phyloP scores from a whole-genome alignment of 202 grass and related monocot species.

The Setaria italica region DNA sequence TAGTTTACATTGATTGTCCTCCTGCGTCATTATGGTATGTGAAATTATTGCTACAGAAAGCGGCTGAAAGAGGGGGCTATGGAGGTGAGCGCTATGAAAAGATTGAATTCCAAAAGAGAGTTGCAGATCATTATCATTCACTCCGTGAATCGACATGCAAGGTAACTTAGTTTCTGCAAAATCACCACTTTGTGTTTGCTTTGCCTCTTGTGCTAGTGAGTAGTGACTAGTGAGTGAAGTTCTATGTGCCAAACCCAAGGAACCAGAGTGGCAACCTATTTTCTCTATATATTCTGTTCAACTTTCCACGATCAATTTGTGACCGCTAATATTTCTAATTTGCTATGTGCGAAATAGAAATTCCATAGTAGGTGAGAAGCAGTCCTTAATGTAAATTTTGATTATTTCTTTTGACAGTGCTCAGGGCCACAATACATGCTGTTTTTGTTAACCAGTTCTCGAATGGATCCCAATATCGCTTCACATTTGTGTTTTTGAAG shows the following conservation, averaged over 20 bases:
- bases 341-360: background rate
- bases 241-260: background rate
- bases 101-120: slow-evolving; percentile 89
- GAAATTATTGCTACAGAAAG: slow-evolving; percentile 67
- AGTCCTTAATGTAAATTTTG: background rate
- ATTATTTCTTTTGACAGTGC: background rate
- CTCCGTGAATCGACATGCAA: slow-evolving; percentile 78
- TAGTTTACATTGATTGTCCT: background rate
- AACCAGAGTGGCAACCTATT: background rate
- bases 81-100: slow-evolving; percentile 86
- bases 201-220: background rate
- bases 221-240: background rate
- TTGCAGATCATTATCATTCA: slow-evolving; percentile 73
- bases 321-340: background rate
- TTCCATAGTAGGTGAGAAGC: no score
- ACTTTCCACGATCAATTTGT: background rate
- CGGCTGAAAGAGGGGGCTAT: slow-evolving; percentile 89
- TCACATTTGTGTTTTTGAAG: slow-evolving; percentile 49
- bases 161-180: slow-evolving; percentile 52
- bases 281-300: background rate
- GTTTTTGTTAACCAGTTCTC: background rate
- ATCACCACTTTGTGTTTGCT: background rate
- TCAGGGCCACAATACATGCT: background rate
- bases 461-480: background rate
- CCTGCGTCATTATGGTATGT: background rate